Evolutionary conservation across 805 yeast genomes (phyloP).

Genomic region (Metschnikowia rubicola): DNA sequence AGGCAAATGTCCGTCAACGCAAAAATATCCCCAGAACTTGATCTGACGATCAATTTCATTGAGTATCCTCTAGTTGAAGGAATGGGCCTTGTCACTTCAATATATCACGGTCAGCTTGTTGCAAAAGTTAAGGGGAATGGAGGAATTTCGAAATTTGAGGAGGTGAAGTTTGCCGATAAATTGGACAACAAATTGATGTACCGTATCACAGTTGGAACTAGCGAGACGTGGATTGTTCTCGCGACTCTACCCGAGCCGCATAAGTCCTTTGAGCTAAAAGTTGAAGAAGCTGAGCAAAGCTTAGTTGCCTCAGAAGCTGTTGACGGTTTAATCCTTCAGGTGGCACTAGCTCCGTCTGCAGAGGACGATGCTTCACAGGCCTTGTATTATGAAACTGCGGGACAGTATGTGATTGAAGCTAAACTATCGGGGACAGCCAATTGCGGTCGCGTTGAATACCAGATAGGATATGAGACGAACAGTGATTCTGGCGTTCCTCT

Average conservation of each 20-base stretch:
- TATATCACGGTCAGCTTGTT: conserved; percentile 49
- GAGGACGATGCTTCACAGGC: conserved; percentile 29
- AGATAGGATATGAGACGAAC: conserved; percentile 43
- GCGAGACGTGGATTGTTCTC: conserved; percentile 50
- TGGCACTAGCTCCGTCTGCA: conserved; percentile 43
- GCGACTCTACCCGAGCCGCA: conserved; percentile 27
- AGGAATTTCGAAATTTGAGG: not conserved
- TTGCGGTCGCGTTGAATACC: conserved; percentile 46
- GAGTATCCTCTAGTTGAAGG: conserved; percentile 55
- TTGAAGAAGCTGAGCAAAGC: conserved; percentile 23
- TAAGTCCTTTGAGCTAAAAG: conserved; percentile 25
- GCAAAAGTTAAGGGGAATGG: conserved; percentile 32
- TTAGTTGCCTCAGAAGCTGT: conserved; percentile 35
- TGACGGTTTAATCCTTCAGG: conserved; percentile 48
- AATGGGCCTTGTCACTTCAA: conserved; percentile 54
- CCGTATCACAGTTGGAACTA: conserved; percentile 36
- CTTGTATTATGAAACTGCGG: conserved; percentile 63
- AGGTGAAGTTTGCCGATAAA: not conserved
- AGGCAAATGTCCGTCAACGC: conserved; percentile 35
- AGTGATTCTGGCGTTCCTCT: conserved; percentile 28
- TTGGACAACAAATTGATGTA: conserved; percentile 29
- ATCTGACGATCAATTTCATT: conserved; percentile 31
- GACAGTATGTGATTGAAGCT: conserved; percentile 56
- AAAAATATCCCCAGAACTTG: conserved; percentile 18
- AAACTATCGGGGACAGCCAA: conserved; percentile 44